Base-by-base conservation (phyloP, 1,284 basidiomycete species). In the Cryptococcus neoformans region DNA sequence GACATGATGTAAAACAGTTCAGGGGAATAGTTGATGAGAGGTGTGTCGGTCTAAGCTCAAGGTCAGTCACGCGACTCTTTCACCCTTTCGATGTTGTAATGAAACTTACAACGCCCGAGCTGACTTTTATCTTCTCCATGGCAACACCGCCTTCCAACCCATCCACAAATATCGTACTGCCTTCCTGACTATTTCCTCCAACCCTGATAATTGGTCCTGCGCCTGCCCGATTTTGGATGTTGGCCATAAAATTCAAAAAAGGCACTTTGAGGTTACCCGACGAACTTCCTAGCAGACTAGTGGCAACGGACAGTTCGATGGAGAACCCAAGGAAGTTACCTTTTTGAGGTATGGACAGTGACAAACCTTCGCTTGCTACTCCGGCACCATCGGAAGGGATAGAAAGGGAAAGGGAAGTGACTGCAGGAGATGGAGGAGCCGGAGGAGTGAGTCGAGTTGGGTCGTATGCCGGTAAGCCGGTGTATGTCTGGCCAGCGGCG, bases 151-250 rank as follows among this genome's bases (percentile, higher is more conserved):
- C 76, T 0, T 75, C 60, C 8, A 83, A 74, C 9, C 78, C 78
- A 34, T 79, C 74, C 0, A 65, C 52, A 49, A 83, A 81, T 45
- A 85, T 70, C 0, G 78, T 78, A 9, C 80, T 53, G 68, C 66
- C 55, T 62, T 89, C 87, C 66, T 89, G 87, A 1, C 86, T 86
- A 73, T 90, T 90, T 54, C 88, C 89, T 44, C 88, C 88, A 2
- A 90, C 81, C 51, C 88, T 84, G 14, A 90, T 75, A 3, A 87
- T 80, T 4, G 80, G 68, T 1, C 88, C 88, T 9, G 80, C 81
- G 6, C 87, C 83, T 47, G 84, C 80, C 44, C 74, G 62, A 39
- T 59, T 81, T 76, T 64, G 64, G 44, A 90, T 77, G 60, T 85
- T 86, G 5, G 84, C 80, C 79, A 91, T 81, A 54, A 90, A 82